Base-by-base conservation (phyloP, 164 flowering plant genomes). In the Buxus sempervirens region DNA sequence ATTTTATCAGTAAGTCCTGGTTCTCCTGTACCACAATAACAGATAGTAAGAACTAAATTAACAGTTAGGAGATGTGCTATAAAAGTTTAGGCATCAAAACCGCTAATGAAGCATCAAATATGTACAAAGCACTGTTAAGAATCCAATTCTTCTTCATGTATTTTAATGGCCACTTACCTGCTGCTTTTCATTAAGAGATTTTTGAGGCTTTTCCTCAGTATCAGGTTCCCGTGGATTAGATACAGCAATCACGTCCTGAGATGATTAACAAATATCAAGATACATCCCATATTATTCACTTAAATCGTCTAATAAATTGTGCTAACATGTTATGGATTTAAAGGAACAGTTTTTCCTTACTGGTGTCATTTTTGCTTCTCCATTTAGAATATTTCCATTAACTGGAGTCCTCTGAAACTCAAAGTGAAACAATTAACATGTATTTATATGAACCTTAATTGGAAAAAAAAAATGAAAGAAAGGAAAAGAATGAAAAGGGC, bases 1-100 rank as follows among this genome's bases (percentile, higher is more conserved):
- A 96, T 75, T 85, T 89, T 63, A 96, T 83, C 72, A 96, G 79
- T 71, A 96, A 53, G 72, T 96, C 99, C 65, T 96, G 99, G 81
- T 90, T 88, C 78, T 96, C 99, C 99, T 96, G 87, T 55, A 75
- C 38, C 54, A 41, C 64, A 22, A 25, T 51, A 38, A 18, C 12
- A 59, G 25, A 74, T 24, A 16, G 60, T 23, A 61, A 64, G 59
- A 48, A 57, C 6, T 18, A 58, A 27, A n/a, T n/a, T n/a, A n/a
- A n/a, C n/a, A n/a, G n/a, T n/a, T 22, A 41, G 51, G n/a, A 53
- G 54, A 58, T 49, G 36, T 53, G 56, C 24, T 20, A 14, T 22
- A 13, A 10, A 58, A 22, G n/a, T n/a, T n/a, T n/a, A 23, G 4
- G 60, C 60, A n/a, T 54, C 19, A 8, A 27, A 19, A 60, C 9